Evolutionary conservation across 2,329 filamentous ascomycete species (phyloP), one percentile per base, ranked within the genome.

Genomic region (Fonsecaea nubica): DNA sequence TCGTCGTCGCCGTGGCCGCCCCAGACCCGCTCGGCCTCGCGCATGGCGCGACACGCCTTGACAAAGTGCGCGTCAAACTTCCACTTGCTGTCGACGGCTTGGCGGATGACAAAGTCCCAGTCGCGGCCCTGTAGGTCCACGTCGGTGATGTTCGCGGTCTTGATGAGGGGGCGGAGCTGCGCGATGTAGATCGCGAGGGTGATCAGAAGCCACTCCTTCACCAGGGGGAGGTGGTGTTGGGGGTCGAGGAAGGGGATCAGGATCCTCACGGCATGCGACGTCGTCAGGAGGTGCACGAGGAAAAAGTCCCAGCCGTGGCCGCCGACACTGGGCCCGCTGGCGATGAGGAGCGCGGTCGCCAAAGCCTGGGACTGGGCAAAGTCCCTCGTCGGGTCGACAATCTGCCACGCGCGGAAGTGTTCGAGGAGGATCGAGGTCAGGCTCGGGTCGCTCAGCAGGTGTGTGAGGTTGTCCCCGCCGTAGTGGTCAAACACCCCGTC

Each of bases 141-240:
- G 0, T 83, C 76, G 4, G 83, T 82, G 64, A 95, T 84, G 48
- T 65, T 53, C 8, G 62, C 42, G 33, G 85, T 83, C 64, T 89
- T 85, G 64, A 97, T 87, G 65, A 83, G 80, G 0, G 93, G 95
- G 21, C 94, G 85, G 32, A 90, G 80, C 74, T 92, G 89, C 1
- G 88, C 81, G 61, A 97, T 87, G 75, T 95, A 98, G 10, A 93
- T 86, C 0, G 88, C 86, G 50, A 97, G 77, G 0, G 90, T 87
- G 50, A 97, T 85, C 4, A 99, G 80, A 91, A 92, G 97, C 93
- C 95, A 98, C 76, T 96, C 89, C 45, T 91, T 84, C 8, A 98
- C 83, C 4, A 99, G 81, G 25, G 82, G 81, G 54, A 92, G 77
- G 72, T 97, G 94, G 73, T 89, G 90, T 73, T 87, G 86, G 13